Base-by-base conservation (phyloP, 768 basidiomycete species). In the Pilatotrama ljubarskyi region DNA sequence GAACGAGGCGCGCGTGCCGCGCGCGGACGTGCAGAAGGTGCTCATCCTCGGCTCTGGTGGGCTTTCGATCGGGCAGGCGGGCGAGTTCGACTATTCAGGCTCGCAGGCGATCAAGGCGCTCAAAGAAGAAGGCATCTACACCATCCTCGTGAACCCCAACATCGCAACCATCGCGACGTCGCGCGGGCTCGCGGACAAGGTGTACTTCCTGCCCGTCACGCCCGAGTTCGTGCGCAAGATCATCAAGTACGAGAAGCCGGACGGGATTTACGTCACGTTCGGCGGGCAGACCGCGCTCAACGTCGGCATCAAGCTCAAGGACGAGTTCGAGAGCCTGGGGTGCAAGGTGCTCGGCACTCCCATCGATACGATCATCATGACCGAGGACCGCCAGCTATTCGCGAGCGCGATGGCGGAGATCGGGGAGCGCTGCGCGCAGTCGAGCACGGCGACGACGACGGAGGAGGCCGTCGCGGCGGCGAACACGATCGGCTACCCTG, bases 31-130 rank as follows among this genome's bases (percentile, higher is more conserved):
- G 52, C 85, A 83, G 68, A 99, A 99, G 77, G 95, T 99, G 54
- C 82, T 99, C 67, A 93, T 99, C 65, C 86, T 99, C 51, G 97
- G 97, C 47, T 98, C 96, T 6, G 97, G 97, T 26, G 97, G 97
- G 64, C 79, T 99, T 18, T 98, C 95, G 11, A 99, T 99, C 65
- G 97, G 97, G 50, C 97, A 99, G 72, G 97, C 97, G 0, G 97
- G 97, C 66, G 97, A 99, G 75, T 99, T 99, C 76, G 97, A 99
- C 76, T 99, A 99, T 77, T 98, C 97, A 0, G 97, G 97, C 63
- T 96, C 94, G 38, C 97, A 99, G 73, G 96, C 97, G 13, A 96
- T 99, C 83, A 99, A 99, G 76, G 97, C 97, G 10, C 83, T 99
- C 65, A 98, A 98, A 77, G 93, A 93, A 72, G 97, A 98, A 73